phyloP scores from a whole-genome alignment of 2,329 filamentous ascomycete genomes.

The Aciculosporium take region DNA sequence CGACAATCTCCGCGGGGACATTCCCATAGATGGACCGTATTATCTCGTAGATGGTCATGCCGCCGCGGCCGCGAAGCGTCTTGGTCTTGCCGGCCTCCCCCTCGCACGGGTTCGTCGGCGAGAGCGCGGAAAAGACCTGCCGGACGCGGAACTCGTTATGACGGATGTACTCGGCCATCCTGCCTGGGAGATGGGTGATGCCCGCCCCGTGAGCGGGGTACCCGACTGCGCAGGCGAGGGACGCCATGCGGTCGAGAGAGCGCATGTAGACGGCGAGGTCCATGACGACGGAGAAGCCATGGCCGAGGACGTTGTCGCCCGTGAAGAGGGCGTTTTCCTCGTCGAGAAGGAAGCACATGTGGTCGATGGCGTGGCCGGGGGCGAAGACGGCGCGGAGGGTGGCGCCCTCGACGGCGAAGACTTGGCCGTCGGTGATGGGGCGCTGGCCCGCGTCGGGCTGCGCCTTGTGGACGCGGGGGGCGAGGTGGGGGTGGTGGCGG shows the following conservation, averaged over 20 bases:
- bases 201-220: neutral
- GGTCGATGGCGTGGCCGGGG: constrained; percentile 58
- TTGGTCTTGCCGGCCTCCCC: neutral
- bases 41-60: neutral
- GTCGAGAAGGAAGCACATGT: constrained; percentile 47
- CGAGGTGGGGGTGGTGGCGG: constrained; percentile 8
- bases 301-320: constrained; percentile 60
- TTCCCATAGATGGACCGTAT: neutral
- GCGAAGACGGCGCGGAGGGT: constrained; percentile 49
- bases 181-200: neutral
- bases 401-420: constrained; percentile 35
- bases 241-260: neutral
- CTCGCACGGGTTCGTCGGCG: neutral
- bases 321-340: constrained; percentile 60
- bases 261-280: neutral
- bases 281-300: constrained; percentile 28
- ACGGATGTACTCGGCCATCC: neutral
- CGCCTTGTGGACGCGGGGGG: constrained; percentile 39
- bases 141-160: neutral
- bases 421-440: constrained; percentile 31
- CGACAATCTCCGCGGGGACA: neutral
- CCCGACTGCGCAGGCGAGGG: neutral
- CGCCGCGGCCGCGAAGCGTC: no score
- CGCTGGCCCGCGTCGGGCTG: constrained; percentile 27
- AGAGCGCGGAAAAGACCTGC: neutral